Evolutionary conservation across 2,329 filamentous ascomycete genomes (phyloP).

Genomic region (Talaromyces sp.): DNA sequence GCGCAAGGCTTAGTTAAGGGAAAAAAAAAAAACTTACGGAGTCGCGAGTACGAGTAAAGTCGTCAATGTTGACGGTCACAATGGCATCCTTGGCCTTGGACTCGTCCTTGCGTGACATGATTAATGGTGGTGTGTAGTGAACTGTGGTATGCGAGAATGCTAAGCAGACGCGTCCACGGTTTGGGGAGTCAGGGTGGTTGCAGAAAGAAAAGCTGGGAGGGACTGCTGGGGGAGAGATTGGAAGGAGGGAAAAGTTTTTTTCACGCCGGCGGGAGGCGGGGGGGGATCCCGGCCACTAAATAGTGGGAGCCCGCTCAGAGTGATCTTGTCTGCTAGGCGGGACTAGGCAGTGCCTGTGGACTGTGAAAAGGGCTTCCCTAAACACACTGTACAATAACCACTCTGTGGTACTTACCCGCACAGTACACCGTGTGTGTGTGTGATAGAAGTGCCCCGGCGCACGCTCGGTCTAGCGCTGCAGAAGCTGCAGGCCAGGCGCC

Average conservation of each 20-base stretch:
- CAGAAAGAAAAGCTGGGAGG: not conserved
- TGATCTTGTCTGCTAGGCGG: not conserved
- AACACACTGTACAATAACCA: too few relatives aligned
- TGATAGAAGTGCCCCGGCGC: not conserved
- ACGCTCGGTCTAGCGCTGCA: not conserved
- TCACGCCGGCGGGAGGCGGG: not conserved
- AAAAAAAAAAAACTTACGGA: conserved; percentile 60
- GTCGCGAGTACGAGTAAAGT: conserved; percentile 77
- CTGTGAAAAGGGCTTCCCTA: not conserved
- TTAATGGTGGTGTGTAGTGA: conserved; percentile 28
- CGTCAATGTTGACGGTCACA: conserved; percentile 58
- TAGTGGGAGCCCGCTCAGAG: not conserved
- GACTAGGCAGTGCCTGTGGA: conserved; percentile 15
- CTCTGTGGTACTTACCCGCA: too few relatives aligned
- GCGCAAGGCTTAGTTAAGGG: not conserved
- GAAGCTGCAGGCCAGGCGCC: not conserved
- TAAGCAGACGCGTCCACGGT: conserved; percentile 9
- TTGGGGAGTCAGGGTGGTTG: not conserved
- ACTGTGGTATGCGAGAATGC: conserved; percentile 1
- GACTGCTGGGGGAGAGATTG: conserved; percentile 10
- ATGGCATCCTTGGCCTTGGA: conserved; percentile 33
- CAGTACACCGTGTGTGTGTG: too few relatives aligned
- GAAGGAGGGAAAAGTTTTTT: conserved; percentile 20
- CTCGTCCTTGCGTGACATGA: conserved; percentile 38
- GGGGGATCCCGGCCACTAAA: conserved; percentile 15